phyloP scores from a whole-genome alignment of 257 asterid species.

The Solanum habrochaites region DNA sequence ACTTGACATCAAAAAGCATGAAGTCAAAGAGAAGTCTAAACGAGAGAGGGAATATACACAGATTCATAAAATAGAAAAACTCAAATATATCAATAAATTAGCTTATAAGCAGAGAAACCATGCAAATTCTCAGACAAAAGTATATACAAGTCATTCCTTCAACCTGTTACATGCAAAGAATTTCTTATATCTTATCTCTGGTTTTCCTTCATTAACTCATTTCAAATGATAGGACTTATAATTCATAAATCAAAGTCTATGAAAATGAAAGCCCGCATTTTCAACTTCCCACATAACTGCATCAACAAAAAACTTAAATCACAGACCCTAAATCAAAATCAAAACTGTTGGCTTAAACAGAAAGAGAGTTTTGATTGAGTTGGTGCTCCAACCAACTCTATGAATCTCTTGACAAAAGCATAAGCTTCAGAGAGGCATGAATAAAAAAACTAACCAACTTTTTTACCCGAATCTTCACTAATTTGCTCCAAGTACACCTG shows the following conservation, averaged over 20 bases:
- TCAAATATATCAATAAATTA: not conserved
- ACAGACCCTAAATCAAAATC: not conserved
- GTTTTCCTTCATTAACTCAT: not conserved
- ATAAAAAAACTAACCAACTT: constrained; percentile 34
- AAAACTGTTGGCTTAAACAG: not conserved
- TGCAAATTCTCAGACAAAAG: not conserved
- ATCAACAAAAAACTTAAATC: not conserved
- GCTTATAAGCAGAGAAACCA: not conserved
- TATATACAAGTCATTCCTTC: not conserved
- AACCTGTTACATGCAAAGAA: not conserved
- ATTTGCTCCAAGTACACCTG: constrained; percentile 65
- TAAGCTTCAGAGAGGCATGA: not conserved
- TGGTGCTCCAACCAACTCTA: not conserved
- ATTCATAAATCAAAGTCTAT: not conserved
- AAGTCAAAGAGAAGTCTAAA: not conserved
- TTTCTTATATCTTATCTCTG: not conserved
- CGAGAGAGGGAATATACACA: not conserved
- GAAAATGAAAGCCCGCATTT: not conserved
- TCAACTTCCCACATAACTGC: not conserved
- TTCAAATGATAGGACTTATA: not conserved
- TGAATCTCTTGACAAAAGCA: not conserved
- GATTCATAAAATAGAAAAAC: not conserved
- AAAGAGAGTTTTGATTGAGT: not conserved
- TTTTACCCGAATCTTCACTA: constrained; percentile 42
- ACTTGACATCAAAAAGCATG: not conserved